These are phyloP conservation scores for Wickerhamomyces sydowiorum DNA, from an alignment of 805 yeast genomes.

Conservation along the genomic window DNA sequence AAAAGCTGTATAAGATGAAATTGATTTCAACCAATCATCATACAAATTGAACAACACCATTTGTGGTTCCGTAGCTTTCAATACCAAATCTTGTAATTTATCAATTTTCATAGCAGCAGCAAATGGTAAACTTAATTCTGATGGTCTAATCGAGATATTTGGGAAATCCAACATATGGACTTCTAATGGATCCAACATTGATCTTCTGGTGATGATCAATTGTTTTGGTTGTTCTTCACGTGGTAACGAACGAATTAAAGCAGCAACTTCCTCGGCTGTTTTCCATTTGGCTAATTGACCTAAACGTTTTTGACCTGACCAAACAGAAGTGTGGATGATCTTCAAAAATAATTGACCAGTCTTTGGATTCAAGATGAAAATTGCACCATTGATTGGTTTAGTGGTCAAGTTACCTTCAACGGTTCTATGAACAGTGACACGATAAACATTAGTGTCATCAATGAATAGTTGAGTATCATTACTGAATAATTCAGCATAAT, in stretches of 20 bases:
- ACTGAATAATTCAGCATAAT: slow-evolving; percentile 85
- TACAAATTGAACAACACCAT: slow-evolving; percentile 87
- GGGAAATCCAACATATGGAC: slow-evolving; percentile 98
- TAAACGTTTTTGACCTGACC: slow-evolving; percentile 95
- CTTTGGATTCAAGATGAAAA: slow-evolving; percentile 83
- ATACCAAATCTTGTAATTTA: slow-evolving; percentile 69
- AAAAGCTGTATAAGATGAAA: slow-evolving; percentile 90
- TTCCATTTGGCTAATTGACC: slow-evolving; percentile 97
- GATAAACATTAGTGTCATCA: slow-evolving; percentile 91
- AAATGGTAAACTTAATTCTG: slow-evolving; percentile 88
- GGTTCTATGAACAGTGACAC: slow-evolving; percentile 88
- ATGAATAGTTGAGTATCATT: slow-evolving; percentile 79
- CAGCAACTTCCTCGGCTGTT: slow-evolving; percentile 96
- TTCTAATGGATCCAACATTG: slow-evolving; percentile 89
- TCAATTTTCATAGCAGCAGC: slow-evolving; percentile 79
- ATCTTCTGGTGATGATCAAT: slow-evolving; percentile 82
- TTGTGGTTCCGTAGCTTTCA: slow-evolving; percentile 87
- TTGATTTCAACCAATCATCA: slow-evolving; percentile 86
- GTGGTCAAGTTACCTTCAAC: slow-evolving; percentile 90
- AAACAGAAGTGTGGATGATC: slow-evolving; percentile 87
- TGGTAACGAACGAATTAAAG: slow-evolving; percentile 81
- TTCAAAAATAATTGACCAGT: slow-evolving; percentile 87
- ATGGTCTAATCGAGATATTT: slow-evolving; percentile 79
- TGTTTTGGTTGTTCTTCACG: slow-evolving; percentile 94
- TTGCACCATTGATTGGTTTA: slow-evolving; percentile 89